Percentiles rank a stretch among this genome's conserved stretches.
These are phyloP conservation scores for Malania oleifera DNA, from an alignment of 164 flowering plant species.

Conservation along the genomic window DNA sequence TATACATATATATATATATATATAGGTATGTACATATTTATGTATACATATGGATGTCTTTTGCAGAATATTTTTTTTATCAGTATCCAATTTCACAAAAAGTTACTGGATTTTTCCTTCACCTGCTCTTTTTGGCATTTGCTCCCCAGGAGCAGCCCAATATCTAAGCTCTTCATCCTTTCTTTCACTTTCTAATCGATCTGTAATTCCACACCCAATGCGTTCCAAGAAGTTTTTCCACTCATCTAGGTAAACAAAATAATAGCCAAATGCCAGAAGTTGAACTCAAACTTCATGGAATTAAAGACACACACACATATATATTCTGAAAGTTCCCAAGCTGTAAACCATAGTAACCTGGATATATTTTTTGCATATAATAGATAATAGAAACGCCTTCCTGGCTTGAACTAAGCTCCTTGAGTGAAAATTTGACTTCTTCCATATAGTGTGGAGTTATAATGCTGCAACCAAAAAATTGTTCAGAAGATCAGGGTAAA, in stretches of 20 bases:
- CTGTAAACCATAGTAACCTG: conserved; percentile 44
- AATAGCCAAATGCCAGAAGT: conserved; percentile 5
- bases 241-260: conserved; percentile 50
- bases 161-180: conserved; percentile 56
- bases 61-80: background rate
- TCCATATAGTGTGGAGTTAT: conserved; percentile 84
- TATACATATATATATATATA: no score
- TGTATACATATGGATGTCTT: background rate
- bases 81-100: background rate
- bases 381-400: conserved; percentile 69
- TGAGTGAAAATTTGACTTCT: conserved; percentile 69
- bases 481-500: background rate
- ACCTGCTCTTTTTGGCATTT: conserved; percentile 89
- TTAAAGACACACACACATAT: no score
- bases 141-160: conserved; percentile 91
- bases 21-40: no score
- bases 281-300: background rate
- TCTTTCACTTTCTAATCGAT: conserved; percentile 26
- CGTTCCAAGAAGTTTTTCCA: conserved; percentile 93
- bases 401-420: conserved; percentile 63
- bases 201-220: conserved; percentile 48
- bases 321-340: background rate
- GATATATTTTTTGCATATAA: conserved; percentile 85
- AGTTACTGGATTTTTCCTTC: background rate
- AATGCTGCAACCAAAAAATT: conserved; percentile 44